A percentile compares a stretch with the other conserved stretches of the same genome.
Conservation (phyloP, 805 yeast species). For the Saccharomycopsis babjevae region DNA sequence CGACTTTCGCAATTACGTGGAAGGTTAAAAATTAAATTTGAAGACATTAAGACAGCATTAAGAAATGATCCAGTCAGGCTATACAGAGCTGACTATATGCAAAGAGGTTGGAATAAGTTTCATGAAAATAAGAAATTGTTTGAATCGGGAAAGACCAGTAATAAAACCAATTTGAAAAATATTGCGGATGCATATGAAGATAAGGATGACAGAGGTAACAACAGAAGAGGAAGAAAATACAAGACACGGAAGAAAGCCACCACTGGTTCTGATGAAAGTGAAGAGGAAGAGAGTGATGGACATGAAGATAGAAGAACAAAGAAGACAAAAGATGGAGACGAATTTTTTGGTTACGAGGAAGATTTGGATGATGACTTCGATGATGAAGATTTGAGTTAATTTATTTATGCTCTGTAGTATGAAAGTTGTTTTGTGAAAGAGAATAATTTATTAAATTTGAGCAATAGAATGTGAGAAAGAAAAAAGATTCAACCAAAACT, state of each 20-base stretch:
- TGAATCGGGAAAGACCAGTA: slow-evolving; percentile 5
- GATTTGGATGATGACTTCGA: slow-evolving; percentile 5
- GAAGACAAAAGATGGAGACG: not conserved
- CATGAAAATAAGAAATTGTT: slow-evolving; percentile 12
- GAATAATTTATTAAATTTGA: not conserved
- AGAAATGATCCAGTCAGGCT: slow-evolving; percentile 14
- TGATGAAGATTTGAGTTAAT: not conserved
- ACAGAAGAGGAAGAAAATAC: slow-evolving; percentile 6
- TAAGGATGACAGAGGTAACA: not conserved
- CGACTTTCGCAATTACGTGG: slow-evolving; percentile 14
- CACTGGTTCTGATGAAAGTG: slow-evolving; percentile 2
- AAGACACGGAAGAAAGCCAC: slow-evolving; percentile 8
- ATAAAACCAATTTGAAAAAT: slow-evolving; percentile 4
- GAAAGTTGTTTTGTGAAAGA: not conserved
- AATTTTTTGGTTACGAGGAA: slow-evolving; percentile 4
- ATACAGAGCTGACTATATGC: slow-evolving; percentile 14
- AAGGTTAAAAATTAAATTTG: slow-evolving; percentile 14
- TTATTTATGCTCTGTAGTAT: too few species aligned
- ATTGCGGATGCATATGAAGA: slow-evolving; percentile 1
- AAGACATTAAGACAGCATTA: slow-evolving; percentile 15
- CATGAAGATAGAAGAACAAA: not conserved
- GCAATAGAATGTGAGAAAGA: not conserved
- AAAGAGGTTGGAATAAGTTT: slow-evolving; percentile 11
- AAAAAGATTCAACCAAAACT: too few species aligned
- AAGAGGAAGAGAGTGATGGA: slow-evolving; percentile 8